Percentiles rank a stretch among this genome's conserved stretches.
These are phyloP conservation scores for Cicer pinnatifidum DNA, from an alignment of 306 rosid genomes.

Conservation along the genomic window DNA sequence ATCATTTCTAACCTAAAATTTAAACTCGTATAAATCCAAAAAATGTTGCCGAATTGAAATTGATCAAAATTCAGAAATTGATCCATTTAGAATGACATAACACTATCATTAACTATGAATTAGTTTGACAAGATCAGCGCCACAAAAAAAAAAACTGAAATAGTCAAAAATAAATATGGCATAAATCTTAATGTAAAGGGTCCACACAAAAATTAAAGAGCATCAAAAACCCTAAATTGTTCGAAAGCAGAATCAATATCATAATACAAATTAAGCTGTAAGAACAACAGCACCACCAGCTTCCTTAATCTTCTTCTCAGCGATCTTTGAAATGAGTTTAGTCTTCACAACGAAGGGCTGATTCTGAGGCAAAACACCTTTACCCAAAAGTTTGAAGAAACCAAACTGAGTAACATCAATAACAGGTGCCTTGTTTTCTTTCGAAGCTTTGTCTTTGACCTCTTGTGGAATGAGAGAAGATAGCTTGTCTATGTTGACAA, in stretches of 20 bases:
- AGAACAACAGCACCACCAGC: constrained; percentile 24
- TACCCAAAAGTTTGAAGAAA: not conserved
- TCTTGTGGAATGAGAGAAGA: constrained; percentile 1
- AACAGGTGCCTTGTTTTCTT: not conserved
- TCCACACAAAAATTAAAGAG: not conserved
- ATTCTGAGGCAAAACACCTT: constrained; percentile 20
- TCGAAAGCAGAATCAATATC: not conserved
- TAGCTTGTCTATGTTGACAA: not conserved
- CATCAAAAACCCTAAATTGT: not conserved
- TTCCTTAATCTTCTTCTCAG: constrained; percentile 19
- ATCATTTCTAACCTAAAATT: too few species aligned
- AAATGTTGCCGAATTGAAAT: too few species aligned
- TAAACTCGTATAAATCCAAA: too few species aligned
- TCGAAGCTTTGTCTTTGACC: not conserved
- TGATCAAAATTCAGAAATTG: too few species aligned
- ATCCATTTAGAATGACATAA: too few species aligned
- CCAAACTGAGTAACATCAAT: constrained; percentile 26
- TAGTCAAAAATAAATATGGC: constrained; percentile 1
- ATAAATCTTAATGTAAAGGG: not conserved
- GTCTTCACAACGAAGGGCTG: constrained; percentile 12
- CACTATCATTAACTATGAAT: too few species aligned
- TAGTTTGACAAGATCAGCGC: too few species aligned
- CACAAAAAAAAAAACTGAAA: not conserved
- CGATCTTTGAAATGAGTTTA: not conserved
- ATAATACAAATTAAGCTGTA: not conserved